These are phyloP conservation scores for Globisporangium paroecandrum DNA, from an alignment of 352 stramenopile species.

Conservation along the genomic window DNA sequence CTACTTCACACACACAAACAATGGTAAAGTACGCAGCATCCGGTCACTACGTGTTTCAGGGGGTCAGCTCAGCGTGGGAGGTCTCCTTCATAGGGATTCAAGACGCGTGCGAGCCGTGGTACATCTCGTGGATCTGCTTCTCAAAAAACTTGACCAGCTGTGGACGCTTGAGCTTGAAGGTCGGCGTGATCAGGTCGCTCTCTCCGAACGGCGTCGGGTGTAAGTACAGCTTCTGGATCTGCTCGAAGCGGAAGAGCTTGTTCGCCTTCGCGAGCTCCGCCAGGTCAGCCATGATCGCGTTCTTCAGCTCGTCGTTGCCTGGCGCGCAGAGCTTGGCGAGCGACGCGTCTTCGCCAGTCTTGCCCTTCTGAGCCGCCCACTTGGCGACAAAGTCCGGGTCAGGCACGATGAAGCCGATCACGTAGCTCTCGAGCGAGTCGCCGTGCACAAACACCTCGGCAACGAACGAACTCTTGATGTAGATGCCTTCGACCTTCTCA, in stretches of 20 bases:
- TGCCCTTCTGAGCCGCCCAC: conserved; percentile 59
- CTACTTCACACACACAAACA: neutral
- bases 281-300: conserved; percentile 79
- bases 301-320: conserved; percentile 25
- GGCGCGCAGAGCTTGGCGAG: conserved; percentile 18
- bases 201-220: conserved; percentile 87
- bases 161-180: conserved; percentile 95
- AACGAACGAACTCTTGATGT: conserved; percentile 89
- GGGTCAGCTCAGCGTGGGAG: neutral
- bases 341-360: conserved; percentile 28
- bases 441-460: conserved; percentile 94
- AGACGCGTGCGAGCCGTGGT: conserved; percentile 26
- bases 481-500: conserved; percentile 96
- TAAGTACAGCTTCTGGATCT: conserved; percentile 85
- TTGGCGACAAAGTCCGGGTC: conserved; percentile 86
- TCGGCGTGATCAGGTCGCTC: conserved; percentile 93
- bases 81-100: neutral
- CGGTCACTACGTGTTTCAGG: neutral
- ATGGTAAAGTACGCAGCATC: conserved; percentile 1
- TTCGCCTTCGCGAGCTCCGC: conserved; percentile 49
- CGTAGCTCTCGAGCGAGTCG: conserved; percentile 91
- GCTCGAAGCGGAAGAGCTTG: conserved; percentile 92
- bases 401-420: conserved; percentile 93
- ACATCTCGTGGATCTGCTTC: conserved; percentile 81
- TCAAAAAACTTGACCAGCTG: conserved; percentile 86